phyloP scores from a whole-genome alignment of 495 filamentous ascomycete species.

The Letharia columbiana region DNA sequence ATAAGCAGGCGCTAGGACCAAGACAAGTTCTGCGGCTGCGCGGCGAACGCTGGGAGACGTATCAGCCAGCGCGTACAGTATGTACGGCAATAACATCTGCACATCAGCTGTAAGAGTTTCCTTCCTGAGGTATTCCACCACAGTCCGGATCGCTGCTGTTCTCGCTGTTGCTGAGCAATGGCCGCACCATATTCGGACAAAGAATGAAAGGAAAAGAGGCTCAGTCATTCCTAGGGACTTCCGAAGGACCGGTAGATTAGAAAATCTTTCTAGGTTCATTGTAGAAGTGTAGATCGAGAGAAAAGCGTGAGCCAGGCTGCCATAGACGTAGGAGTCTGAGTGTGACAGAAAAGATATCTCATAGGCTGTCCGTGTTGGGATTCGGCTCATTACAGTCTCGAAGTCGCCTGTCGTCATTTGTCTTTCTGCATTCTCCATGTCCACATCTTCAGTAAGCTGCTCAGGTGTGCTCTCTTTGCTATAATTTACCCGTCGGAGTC shows the following conservation, averaged over 20 bases:
- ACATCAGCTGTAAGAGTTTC: conserved; percentile 49
- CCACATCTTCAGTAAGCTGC: conserved; percentile 40
- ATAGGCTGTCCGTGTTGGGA: conserved; percentile 31
- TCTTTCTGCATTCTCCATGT: conserved; percentile 40
- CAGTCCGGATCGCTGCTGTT: conserved; percentile 54
- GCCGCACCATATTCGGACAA: conserved; percentile 64
- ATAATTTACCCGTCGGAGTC: conserved; percentile 56
- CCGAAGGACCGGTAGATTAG: conserved; percentile 48
- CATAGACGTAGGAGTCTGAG: conserved; percentile 23
- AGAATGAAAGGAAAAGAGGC: conserved; percentile 67
- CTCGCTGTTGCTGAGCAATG: conserved; percentile 58
- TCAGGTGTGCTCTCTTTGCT: conserved; percentile 30
- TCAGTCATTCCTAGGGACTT: conserved; percentile 46
- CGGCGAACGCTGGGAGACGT: conserved; percentile 61
- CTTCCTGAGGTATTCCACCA: conserved; percentile 45
- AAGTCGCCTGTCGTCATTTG: conserved; percentile 27
- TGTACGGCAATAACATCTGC: conserved; percentile 71
- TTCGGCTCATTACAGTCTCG: conserved; percentile 35
- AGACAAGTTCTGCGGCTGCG: conserved; percentile 58
- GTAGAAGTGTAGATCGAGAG: conserved; percentile 46
- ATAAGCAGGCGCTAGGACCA: conserved; percentile 34
- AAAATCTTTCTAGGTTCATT: conserved; percentile 46
- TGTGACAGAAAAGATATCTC: conserved; percentile 29
- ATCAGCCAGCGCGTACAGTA: conserved; percentile 65
- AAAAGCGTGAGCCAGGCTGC: conserved; percentile 52